Percentiles rank a stretch among this genome's conserved stretches.
Evolutionary conservation across 352 stramenopile genomes (phyloP).

Genomic region (Aphanomyces cochlioides): DNA sequence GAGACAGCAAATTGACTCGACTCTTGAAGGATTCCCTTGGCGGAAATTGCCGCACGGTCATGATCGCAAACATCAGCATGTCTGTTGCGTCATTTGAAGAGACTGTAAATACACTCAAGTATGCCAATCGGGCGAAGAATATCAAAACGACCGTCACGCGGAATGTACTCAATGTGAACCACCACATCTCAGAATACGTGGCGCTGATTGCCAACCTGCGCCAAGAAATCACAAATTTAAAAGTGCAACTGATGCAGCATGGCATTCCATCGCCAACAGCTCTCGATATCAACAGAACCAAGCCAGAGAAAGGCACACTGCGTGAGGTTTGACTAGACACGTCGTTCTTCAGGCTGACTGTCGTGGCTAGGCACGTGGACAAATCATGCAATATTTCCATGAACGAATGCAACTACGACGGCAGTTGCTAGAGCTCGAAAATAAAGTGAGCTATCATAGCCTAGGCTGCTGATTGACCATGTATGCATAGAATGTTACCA

Average conservation of each 20-base stretch:
- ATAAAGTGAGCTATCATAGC: slow-evolving; percentile 41
- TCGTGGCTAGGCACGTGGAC: slow-evolving; percentile 45
- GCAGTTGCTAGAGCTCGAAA: slow-evolving; percentile 72
- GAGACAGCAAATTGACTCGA: slow-evolving; percentile 85
- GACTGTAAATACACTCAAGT: slow-evolving; percentile 91
- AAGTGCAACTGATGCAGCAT: slow-evolving; percentile 45
- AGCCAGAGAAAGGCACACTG: slow-evolving; percentile 9
- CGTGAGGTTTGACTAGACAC: slow-evolving; percentile 15
- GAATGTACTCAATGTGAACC: slow-evolving; percentile 87
- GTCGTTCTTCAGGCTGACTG: neutral
- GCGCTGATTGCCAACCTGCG: slow-evolving; percentile 79
- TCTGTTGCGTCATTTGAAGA: slow-evolving; percentile 82
- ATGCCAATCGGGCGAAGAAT: slow-evolving; percentile 90
- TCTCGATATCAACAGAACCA: slow-evolving; percentile 15
- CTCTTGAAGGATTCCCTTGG: slow-evolving; percentile 88
- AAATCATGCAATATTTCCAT: slow-evolving; percentile 81
- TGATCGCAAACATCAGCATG: slow-evolving; percentile 90
- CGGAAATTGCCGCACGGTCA: slow-evolving; percentile 91
- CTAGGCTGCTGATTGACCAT: slow-evolving; percentile 39
- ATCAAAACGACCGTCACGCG: slow-evolving; percentile 88
- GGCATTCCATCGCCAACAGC: slow-evolving; percentile 26
- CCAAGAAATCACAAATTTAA: slow-evolving; percentile 81
- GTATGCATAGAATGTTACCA: slow-evolving; percentile 58
- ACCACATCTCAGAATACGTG: slow-evolving; percentile 85
- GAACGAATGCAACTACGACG: slow-evolving; percentile 78